Evolutionary conservation across 352 stramenopile species (phyloP), one percentile per base, ranked within the genome.

Genomic region (Pythium guiyangense): DNA sequence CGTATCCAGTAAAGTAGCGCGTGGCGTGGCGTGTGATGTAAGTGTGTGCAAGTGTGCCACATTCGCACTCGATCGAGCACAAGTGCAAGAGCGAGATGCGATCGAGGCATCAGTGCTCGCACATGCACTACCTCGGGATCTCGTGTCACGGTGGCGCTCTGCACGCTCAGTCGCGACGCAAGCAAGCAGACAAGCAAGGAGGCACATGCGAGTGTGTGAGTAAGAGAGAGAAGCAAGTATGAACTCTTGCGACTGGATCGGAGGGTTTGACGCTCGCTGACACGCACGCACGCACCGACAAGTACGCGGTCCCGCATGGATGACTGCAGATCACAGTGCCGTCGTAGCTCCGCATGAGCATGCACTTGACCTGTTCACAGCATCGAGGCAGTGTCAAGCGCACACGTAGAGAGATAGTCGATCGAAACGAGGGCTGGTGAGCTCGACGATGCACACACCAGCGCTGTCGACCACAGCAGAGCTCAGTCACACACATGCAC

Each of bases 291-390:
- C 67, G 45, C 64, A 88, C 80, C 52, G 70, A 49, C 56, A 91
- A 48, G 55, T 83, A 91, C 0, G 64, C 70, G 10, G 63, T 67
- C 4, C 66, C 74, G 27, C 58, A 27, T 3, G 57, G 50, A 49
- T 86, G 78, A 9, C 70, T 67, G 51, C 80, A 86, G 26, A 88
- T 61, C 17, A 88, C 63, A 25, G 69, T 71, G 35, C 80, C 80
- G 63, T 91, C 80, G 29, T 59, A 63, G 34, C 54, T 69, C 20
- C 74, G 69, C 50, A 84, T 59, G 22, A 74, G 35, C 31, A 82
- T 39, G 40, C 60, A 84, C 49, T 58, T 57, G 40, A 82, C 66
- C 78, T 81, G 26, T 1, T 18, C 4, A 2, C 3, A 26, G 42
- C 40, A 37, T 8, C 1, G 25, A 27, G 46, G 50, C 34, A 61